Percentiles rank a stretch among this genome's conserved stretches.
These are phyloP conservation scores for Thermothielavioides terrestris DNA, from an alignment of 495 filamentous ascomycete genomes.

Conservation along the genomic window DNA sequence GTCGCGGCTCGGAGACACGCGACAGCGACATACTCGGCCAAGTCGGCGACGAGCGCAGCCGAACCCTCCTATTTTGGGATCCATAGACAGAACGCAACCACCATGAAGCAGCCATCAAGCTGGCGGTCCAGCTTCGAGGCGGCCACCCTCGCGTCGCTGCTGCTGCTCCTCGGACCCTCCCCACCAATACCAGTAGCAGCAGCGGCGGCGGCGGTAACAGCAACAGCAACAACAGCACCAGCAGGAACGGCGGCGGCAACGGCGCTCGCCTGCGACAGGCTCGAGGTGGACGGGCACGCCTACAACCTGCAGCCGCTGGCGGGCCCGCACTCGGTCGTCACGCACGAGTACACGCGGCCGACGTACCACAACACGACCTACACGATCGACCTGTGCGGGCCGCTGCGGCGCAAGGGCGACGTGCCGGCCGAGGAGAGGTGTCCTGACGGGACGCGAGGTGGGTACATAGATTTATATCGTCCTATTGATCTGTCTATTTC, in stretches of 20 bases:
- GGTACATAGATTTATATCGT: background rate
- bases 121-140: slow-evolving; percentile 1
- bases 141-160: slow-evolving; percentile 4
- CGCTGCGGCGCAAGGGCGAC: slow-evolving; percentile 47
- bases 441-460: slow-evolving; percentile 53
- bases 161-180: slow-evolving; percentile 23
- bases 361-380: slow-evolving; percentile 64
- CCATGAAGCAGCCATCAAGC: slow-evolving; percentile 4
- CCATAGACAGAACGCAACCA: no score
- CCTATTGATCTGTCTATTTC: background rate
- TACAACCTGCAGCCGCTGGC: slow-evolving; percentile 61
- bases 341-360: slow-evolving; percentile 40
- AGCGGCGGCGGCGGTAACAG: slow-evolving; percentile 13
- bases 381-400: slow-evolving; percentile 74
- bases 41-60: no score
- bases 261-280: slow-evolving; percentile 46
- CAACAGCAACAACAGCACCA: slow-evolving; percentile 24
- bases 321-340: slow-evolving; percentile 68
- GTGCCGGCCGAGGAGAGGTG: slow-evolving; percentile 46
- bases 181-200: slow-evolving; percentile 24
- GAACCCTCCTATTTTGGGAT: no score
- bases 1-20: no score
- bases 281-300: slow-evolving; percentile 40
- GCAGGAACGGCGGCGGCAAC: background rate
- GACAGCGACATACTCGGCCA: no score